Conservation (phyloP, 2,329 filamentous ascomycete species). For the Cladosporium austrohemisphaericum region DNA sequence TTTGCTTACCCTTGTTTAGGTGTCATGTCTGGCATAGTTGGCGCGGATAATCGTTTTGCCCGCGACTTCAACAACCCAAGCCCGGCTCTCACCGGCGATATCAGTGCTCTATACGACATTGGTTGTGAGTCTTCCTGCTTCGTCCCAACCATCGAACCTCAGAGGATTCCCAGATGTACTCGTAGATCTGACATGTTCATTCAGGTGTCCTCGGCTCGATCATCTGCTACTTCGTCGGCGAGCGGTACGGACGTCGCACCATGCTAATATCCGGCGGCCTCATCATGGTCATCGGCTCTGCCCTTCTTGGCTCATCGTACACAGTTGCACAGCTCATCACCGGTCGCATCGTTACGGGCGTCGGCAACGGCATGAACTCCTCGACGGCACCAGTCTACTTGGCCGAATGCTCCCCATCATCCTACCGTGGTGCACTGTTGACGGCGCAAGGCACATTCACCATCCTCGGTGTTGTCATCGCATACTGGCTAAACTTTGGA, state of each 20-base stretch:
- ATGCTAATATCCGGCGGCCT: conserved; percentile 42
- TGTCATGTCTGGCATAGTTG: conserved; percentile 15
- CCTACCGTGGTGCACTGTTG: conserved; percentile 11
- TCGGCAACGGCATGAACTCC: conserved; percentile 47
- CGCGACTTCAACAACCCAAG: conserved; percentile 15
- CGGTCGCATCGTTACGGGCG: conserved; percentile 47
- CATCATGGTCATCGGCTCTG: conserved; percentile 37
- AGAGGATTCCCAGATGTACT: no score
- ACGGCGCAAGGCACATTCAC: neutral
- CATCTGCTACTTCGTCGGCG: no score
- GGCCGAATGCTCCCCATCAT: conserved; percentile 31
- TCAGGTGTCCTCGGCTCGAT: no score
- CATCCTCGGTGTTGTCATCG: neutral
- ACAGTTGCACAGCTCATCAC: conserved; percentile 43
- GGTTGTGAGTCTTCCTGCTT: no score
- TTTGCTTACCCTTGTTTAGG: no score
- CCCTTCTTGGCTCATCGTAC: neutral
- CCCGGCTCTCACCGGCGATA: no score
- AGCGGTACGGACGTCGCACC: no score
- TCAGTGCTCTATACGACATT: no score
- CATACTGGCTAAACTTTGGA: conserved; percentile 5
- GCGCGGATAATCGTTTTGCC: conserved; percentile 15
- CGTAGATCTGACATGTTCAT: no score
- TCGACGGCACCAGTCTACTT: conserved; percentile 44
- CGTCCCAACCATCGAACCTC: no score